Percentiles rank a stretch among this genome's conserved stretches.
phyloP scores from a whole-genome alignment of 306 rosid species.

The Alnus glutinosa region DNA sequence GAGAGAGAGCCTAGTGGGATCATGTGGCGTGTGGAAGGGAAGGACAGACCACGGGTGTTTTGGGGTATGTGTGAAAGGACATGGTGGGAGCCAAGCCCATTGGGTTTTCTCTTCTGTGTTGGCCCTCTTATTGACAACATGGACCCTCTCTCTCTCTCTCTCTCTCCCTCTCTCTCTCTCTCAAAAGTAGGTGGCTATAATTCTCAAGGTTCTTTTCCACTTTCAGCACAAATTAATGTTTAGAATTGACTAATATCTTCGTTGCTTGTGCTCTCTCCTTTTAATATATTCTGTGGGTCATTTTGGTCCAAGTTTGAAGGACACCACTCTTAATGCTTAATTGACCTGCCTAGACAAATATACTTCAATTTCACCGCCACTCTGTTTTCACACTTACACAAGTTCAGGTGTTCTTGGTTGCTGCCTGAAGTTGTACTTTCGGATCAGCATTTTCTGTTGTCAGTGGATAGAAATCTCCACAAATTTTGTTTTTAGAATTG shows the following conservation, averaged over 20 bases:
- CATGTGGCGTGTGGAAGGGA: slow-evolving; percentile 44
- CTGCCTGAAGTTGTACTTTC: not conserved
- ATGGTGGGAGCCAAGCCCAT: slow-evolving; percentile 58
- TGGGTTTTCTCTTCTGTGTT: slow-evolving; percentile 54
- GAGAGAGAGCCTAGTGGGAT: not conserved
- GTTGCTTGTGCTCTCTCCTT: not conserved
- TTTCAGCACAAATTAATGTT: slow-evolving; percentile 9
- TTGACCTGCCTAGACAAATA: not conserved
- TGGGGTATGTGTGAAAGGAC: slow-evolving; percentile 54
- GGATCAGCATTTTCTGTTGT: too few species aligned
- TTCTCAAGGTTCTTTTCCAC: not conserved
- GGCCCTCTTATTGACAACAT: slow-evolving; percentile 40
- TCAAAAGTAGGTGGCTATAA: not conserved
- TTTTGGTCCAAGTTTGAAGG: slow-evolving; percentile 15
- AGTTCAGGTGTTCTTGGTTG: not conserved
- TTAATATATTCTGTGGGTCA: slow-evolving; percentile 8
- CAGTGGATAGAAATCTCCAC: accelerated
- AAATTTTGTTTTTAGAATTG: too few species aligned
- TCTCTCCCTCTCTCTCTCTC: slow-evolving; percentile 8
- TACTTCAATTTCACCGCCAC: not conserved
- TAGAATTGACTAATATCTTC: not conserved
- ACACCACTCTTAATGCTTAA: not conserved
- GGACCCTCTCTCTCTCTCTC: slow-evolving; percentile 40
- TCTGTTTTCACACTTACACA: not conserved
- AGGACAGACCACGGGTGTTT: slow-evolving; percentile 69